Evolutionary conservation across 257 asterid genomes (phyloP).

Genomic region (Solanum pimpinellifolium): DNA sequence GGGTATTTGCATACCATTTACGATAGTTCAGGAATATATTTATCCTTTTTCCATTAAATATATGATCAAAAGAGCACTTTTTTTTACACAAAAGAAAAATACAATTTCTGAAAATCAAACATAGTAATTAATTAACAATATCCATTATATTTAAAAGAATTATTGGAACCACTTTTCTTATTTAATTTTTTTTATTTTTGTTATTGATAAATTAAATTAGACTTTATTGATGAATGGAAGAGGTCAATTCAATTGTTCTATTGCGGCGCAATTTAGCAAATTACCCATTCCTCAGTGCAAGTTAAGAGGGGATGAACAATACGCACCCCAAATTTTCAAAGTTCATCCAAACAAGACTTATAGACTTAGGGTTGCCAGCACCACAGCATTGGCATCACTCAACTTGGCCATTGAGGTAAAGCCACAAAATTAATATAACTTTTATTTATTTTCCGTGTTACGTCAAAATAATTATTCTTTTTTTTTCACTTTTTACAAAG

Average conservation of each 20-base stretch:
- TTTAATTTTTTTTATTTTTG: too few relatives aligned
- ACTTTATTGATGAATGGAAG: conserved; percentile 64
- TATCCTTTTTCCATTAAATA: too few relatives aligned
- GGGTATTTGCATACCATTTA: fast-evolving
- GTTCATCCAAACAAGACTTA: conserved; percentile 70
- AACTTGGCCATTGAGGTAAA: conserved; percentile 78
- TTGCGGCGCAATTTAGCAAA: conserved; percentile 40
- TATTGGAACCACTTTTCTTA: neutral
- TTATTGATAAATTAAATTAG: conserved; percentile 9
- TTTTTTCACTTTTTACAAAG: neutral
- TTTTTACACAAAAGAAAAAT: too few relatives aligned
- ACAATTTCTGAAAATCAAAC: neutral
- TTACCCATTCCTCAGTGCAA: conserved; percentile 26
- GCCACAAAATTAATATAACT: neutral
- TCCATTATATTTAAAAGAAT: neutral
- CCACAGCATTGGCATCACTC: conserved; percentile 66
- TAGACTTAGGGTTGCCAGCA: conserved; percentile 74
- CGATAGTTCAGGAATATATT: too few relatives aligned
- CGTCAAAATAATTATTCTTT: neutral
- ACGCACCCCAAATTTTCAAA: conserved; percentile 55
- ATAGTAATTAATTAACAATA: neutral
- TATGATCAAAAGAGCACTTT: neutral
- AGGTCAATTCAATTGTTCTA: conserved; percentile 75
- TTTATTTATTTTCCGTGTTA: neutral
- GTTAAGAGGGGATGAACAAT: conserved; percentile 49